These are phyloP conservation scores for Persicaria maculosa DNA, from an alignment of 148 eudicot genomes.

Conservation along the genomic window DNA sequence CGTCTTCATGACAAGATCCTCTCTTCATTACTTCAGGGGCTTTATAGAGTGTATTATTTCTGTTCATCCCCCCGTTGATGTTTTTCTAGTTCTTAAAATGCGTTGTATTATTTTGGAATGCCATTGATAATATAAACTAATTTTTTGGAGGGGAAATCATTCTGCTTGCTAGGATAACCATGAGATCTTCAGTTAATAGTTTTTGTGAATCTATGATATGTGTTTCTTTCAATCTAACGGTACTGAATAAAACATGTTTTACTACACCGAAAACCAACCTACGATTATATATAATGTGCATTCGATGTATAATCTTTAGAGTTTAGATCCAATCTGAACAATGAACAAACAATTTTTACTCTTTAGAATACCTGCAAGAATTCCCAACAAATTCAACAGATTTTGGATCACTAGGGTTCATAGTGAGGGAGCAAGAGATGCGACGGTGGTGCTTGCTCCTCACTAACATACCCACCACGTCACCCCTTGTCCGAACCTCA, in stretches of 20 bases:
- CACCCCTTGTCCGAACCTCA: constrained; percentile 34
- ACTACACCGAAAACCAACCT: not conserved
- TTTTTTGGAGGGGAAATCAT: not conserved
- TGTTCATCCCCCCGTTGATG: not conserved
- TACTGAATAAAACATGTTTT: not conserved
- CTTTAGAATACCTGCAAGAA: constrained; percentile 26
- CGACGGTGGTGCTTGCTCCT: constrained; percentile 35
- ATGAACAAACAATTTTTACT: not conserved
- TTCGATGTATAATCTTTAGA: not conserved
- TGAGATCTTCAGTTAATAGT: not conserved
- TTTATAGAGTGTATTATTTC: not conserved
- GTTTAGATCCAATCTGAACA: not conserved
- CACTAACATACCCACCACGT: constrained; percentile 52
- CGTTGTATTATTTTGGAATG: not conserved
- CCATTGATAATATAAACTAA: not conserved
- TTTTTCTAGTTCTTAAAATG: not conserved
- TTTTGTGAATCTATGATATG: no score
- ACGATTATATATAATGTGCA: not conserved
- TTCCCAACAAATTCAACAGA: constrained; percentile 25
- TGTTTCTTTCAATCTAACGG: not conserved
- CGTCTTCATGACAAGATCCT: not conserved
- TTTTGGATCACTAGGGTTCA: constrained; percentile 20
- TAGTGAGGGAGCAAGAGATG: constrained; percentile 35
- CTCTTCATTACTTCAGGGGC: constrained; percentile 1
- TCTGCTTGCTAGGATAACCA: not conserved